Evolutionary conservation across 345 rosid genomes (phyloP), one percentile per base, ranked within the genome.

Genomic region (Aquilaria sinensis): DNA sequence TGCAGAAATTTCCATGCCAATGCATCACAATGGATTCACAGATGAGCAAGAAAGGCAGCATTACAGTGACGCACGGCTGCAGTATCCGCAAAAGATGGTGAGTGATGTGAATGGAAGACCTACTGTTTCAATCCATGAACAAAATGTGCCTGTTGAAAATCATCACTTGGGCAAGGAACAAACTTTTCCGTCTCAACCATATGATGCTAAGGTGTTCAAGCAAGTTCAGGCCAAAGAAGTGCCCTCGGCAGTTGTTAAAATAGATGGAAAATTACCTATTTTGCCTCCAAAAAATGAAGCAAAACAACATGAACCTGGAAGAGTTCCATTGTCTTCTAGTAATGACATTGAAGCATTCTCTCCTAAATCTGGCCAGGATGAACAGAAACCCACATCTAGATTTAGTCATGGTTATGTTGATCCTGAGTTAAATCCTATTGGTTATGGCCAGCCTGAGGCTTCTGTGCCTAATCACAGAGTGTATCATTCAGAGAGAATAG

Each of bases 401-500:
- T 64, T 60, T 72, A 83, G 76, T 64, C 77, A 65, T 53, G 77
- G 56, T 67, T 62, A 66, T 61, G 56, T 62, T 31, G 84, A 82
- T 73, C 72, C 79, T 34, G 83, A 71, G 66, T 69, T 80, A 59
- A 83, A 72, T 80, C 76, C 69, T 31, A 75, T 75, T 67, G 86
- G 83, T 71, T 65, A 81, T 57, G 79, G 78, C 68, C 74, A 78
- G 56, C 76, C 68, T 57, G 86, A 85, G 71, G 77, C 87, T 16
- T 70, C 74, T 5, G 67, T 58, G 52, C 71, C 81, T 64, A 66
- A 83, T 34, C 83, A 65, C 60, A 85, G 92, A 75, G 82, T 80
- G 50, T 92, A 79, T 61, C 58, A 71, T 64, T 92, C 96, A 9
- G 96, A 85, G 83, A 86, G 81, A 71, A 72, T 86, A 72, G 95